These are phyloP conservation scores for Xylaria polymorpha DNA, from an alignment of 2,329 filamentous ascomycete genomes.

Conservation along the genomic window DNA sequence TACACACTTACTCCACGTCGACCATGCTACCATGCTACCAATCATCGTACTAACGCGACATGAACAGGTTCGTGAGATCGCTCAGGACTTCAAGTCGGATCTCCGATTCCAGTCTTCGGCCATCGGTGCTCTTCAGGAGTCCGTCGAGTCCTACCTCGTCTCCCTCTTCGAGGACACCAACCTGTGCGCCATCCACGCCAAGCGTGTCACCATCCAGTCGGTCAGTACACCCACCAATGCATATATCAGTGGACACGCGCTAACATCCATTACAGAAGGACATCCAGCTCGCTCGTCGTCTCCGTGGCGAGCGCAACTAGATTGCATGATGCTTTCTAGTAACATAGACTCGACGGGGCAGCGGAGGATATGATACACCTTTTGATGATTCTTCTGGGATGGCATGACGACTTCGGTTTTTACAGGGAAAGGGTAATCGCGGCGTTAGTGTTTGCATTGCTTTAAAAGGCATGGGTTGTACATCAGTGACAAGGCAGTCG, in stretches of 20 bases:
- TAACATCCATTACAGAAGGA: constrained; percentile 74
- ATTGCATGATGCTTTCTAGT: constrained; percentile 42
- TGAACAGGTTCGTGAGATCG: constrained; percentile 85
- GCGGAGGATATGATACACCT: constrained; percentile 48
- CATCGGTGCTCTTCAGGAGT: constrained; percentile 97
- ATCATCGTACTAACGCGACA: constrained; percentile 39
- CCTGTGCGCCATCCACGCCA: constrained; percentile 97
- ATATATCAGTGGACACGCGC: constrained; percentile 31
- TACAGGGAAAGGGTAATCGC: constrained; percentile 55
- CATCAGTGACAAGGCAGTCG: constrained; percentile 54
- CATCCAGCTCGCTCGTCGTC: constrained; percentile 94
- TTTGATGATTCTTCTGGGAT: constrained; percentile 56
- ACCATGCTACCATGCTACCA: not conserved
- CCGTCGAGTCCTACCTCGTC: constrained; percentile 98
- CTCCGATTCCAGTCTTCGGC: constrained; percentile 98
- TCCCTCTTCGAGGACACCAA: constrained; percentile 99
- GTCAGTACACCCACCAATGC: constrained; percentile 51
- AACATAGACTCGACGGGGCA: constrained; percentile 41
- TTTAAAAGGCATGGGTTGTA: constrained; percentile 55
- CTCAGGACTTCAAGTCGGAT: constrained; percentile 94
- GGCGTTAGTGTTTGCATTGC: constrained; percentile 57
- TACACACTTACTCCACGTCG: not conserved
- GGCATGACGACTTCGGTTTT: constrained; percentile 55
- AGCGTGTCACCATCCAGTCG: constrained; percentile 97
- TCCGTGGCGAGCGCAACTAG: constrained; percentile 93